phyloP scores from a whole-genome alignment of 202 grass and related monocot species.

The Panicum hallii region DNA sequence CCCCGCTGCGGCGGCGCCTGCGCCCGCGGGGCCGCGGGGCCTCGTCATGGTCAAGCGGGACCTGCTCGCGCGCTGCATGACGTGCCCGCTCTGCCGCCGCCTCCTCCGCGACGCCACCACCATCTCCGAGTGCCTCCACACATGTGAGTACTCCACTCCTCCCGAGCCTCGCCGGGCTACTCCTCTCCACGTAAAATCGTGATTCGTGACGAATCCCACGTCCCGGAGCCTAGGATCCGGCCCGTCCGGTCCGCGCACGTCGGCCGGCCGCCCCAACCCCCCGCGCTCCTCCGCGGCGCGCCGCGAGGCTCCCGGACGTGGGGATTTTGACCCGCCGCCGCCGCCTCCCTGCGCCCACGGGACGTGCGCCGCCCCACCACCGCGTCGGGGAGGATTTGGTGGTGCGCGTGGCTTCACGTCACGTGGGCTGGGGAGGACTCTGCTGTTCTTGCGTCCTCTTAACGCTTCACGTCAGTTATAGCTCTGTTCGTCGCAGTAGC shows the following conservation, averaged over 20 bases:
- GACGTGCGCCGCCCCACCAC: conserved; percentile 1
- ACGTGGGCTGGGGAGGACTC: neutral
- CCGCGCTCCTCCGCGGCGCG: no score
- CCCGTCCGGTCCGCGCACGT: neutral
- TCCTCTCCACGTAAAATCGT: neutral
- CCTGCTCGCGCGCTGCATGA: conserved; percentile 75
- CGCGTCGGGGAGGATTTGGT: neutral
- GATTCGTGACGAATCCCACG: neutral
- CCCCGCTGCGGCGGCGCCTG: accelerated
- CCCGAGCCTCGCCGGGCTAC: no score
- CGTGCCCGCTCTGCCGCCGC: conserved; percentile 80
- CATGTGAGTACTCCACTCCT: conserved; percentile 60
- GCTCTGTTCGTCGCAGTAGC: neutral
- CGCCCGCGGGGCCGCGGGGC: neutral
- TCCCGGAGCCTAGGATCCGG: neutral
- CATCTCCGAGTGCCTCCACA: conserved; percentile 98
- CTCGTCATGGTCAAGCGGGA: conserved; percentile 77
- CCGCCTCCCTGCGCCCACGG: neutral
- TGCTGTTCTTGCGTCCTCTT: neutral
- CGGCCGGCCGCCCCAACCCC: neutral
- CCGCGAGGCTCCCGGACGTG: neutral
- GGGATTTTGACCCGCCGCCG: conserved; percentile 25
- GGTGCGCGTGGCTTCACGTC: conserved; percentile 1
- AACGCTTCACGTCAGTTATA: neutral
- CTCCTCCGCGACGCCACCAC: conserved; percentile 95